A percentile compares a stretch with the other conserved stretches of the same genome.
Conservation (phyloP, 1,284 basidiomycete species). For the Sanghuangporus sanghuang region DNA sequence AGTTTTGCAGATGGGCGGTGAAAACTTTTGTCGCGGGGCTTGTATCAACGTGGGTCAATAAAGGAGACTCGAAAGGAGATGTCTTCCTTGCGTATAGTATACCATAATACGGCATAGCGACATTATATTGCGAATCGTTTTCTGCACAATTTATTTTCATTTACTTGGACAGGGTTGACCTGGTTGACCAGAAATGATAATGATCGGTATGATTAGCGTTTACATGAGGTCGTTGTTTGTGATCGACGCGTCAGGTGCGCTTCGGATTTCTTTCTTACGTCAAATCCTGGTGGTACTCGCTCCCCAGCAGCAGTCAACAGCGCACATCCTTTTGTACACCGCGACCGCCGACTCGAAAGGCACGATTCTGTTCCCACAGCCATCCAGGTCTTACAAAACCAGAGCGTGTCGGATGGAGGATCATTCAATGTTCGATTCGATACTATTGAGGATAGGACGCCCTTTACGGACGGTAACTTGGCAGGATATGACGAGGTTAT, state of each 20-base stretch:
- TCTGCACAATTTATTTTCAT: background rate
- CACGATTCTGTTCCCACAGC: conserved; percentile 79
- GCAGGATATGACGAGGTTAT: conserved; percentile 59
- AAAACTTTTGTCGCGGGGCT: conserved; percentile 60
- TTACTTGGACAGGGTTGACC: background rate
- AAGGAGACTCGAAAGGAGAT: conserved; percentile 43
- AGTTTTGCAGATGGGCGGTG: conserved; percentile 45
- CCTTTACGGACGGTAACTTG: conserved; percentile 55
- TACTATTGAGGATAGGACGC: conserved; percentile 56
- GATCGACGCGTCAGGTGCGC: background rate
- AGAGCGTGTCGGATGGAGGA: conserved; percentile 27
- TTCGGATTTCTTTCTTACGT: background rate
- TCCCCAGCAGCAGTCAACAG: conserved; percentile 15
- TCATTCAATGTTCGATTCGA: conserved; percentile 50
- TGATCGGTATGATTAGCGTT: background rate
- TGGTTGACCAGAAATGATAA: background rate
- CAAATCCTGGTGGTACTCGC: too few relatives aligned
- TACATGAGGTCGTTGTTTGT: background rate
- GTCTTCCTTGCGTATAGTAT: conserved; percentile 77
- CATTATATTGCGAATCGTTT: background rate
- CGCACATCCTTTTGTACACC: conserved; percentile 47
- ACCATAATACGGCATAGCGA: conserved; percentile 35
- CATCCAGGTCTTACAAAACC: conserved; percentile 46
- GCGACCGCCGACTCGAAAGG: conserved; percentile 45
- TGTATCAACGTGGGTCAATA: conserved; percentile 59